Evolutionary conservation across 176 grass and related monocot species (phyloP), one percentile per base, ranked within the genome.

Genomic region (Oryza officinalis): DNA sequence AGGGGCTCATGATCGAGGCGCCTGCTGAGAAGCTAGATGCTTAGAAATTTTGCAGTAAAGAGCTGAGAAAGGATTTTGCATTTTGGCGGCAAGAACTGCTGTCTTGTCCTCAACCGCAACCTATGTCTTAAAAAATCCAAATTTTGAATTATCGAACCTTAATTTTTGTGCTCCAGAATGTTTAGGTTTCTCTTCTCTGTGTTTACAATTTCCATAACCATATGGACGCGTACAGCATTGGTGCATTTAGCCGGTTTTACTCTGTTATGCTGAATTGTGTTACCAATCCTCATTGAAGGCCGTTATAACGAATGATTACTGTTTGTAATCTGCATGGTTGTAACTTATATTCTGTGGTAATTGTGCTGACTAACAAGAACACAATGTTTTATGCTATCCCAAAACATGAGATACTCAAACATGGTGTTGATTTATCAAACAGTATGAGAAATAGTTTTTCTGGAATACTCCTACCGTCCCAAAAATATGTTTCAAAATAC

Each of bases 11-110:
- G 64, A 63, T 89, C 46, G 86, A 88, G 2, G 87, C 88, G 28
- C 75, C 90, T 10, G 47, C 44, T 6, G 94, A 97, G 86, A 92
- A 87, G 43, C n/a, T 83, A 71, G 91, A 92, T 43, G 91, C 87
- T 63, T 87, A 92, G 84, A 46, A 8, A 3, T 78, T 17, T 57
- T 32, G 63, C 13, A 45, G 33, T 37, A 13, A 31, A 75, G 25
- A 8, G 23, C 30, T 44, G 10, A 32, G 43, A 35, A 35, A 80
- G 35, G 35, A 60, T 27, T 85, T 64, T 50, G 15, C 27, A 13
- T 31, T 26, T n/a, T 59, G 52, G 20, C 18, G 11, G 70, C 73
- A 70, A 46, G 26, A 80, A 35, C 32, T 65, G 8, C 2, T 44
- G 67, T 33, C 64, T 31, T 87, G 6, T 70, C 50, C 43, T 77